Percentiles rank a stretch among this genome's conserved stretches.
Conservation (phyloP, 2,329 filamentous ascomycete genomes). For the Lasiodiplodia theobromae region DNA sequence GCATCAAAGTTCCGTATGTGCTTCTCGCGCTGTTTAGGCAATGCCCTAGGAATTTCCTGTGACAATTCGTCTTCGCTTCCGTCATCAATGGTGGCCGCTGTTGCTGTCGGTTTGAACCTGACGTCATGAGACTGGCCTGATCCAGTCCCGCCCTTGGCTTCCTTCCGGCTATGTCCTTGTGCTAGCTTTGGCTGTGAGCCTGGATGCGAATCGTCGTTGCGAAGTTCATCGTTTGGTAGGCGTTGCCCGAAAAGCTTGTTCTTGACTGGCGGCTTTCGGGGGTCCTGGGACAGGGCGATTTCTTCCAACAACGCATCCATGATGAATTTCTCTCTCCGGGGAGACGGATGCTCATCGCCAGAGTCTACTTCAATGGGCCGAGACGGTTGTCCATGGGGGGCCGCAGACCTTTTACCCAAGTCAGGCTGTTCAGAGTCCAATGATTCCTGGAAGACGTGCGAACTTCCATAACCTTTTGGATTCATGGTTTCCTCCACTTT, state of each 20-base stretch:
- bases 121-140: background rate
- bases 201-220: background rate
- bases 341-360: background rate
- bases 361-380: background rate
- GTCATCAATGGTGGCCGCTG: background rate
- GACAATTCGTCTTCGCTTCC: slow-evolving; percentile 8
- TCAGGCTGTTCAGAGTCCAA: background rate
- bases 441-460: background rate
- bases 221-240: background rate
- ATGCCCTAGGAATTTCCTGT: background rate
- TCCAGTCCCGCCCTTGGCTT: background rate
- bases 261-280: background rate
- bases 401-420: background rate
- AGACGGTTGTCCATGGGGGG: background rate
- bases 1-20: background rate
- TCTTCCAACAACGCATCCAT: background rate
- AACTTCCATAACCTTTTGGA: background rate
- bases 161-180: background rate
- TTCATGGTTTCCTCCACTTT: slow-evolving; percentile 18
- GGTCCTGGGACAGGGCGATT: background rate
- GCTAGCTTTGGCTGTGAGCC: background rate
- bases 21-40: slow-evolving; percentile 11
- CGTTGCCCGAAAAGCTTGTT: background rate
- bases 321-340: background rate
- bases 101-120: background rate